A percentile compares a stretch with the other conserved stretches of the same genome.
These are phyloP conservation scores for Colletotrichum cuscutae DNA, from an alignment of 2,329 filamentous ascomycete species.

Conservation along the genomic window DNA sequence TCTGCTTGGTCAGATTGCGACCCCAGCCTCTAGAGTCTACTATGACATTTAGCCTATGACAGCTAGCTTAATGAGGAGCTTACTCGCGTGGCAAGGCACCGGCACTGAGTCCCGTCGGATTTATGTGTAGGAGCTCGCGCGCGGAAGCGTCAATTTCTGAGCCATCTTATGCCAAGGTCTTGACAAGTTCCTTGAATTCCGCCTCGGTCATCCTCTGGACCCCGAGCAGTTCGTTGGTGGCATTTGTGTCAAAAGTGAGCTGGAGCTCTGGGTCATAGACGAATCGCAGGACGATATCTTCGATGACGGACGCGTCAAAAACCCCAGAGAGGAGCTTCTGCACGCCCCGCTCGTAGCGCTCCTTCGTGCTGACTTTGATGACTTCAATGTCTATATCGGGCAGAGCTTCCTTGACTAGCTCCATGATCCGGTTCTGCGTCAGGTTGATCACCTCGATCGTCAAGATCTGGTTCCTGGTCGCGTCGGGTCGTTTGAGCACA, in stretches of 20 bases:
- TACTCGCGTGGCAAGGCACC: not conserved
- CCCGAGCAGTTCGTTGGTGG: not conserved
- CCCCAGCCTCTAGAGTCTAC: not conserved
- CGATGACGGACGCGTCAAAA: not conserved
- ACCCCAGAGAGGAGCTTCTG: conserved; percentile 6
- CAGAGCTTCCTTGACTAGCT: conserved; percentile 17
- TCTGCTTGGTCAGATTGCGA: not conserved
- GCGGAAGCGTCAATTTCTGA: not conserved
- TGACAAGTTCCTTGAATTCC: not conserved
- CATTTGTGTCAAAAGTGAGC: not conserved
- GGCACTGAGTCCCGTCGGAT: no score
- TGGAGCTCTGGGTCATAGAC: not conserved
- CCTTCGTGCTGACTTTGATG: conserved; percentile 6
- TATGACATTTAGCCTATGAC: not conserved
- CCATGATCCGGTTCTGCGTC: conserved; percentile 61
- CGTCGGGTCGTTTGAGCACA: conserved; percentile 54
- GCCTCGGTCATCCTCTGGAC: not conserved
- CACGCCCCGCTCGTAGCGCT: conserved; percentile 15
- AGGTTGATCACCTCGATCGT: conserved; percentile 60
- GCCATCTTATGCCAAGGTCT: not conserved
- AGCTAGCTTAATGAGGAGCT: not conserved
- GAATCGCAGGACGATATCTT: not conserved
- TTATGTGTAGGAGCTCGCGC: not conserved
- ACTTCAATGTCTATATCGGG: conserved; percentile 7
- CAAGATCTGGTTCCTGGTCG: conserved; percentile 63